Base-by-base conservation (phyloP, 495 filamentous ascomycete species). In the Schizothecium vesticola region DNA sequence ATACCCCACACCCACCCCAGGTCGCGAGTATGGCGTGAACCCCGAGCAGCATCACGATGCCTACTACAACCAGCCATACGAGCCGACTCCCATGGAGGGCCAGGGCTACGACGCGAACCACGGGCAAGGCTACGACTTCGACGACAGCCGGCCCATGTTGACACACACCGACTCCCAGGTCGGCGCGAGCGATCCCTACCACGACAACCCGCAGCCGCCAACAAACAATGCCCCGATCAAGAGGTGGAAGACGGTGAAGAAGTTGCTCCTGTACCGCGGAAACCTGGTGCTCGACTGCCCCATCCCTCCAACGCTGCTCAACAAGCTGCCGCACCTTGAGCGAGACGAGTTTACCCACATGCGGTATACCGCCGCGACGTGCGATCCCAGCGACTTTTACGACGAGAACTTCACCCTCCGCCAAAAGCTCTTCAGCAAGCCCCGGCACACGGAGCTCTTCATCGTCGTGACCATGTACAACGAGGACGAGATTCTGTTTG, bases 381-480 rank as follows among this genome's bases (percentile, higher is more conserved):
- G 96, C 78, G 96, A 99, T 72, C 96, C 96, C 0, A 82, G 85
- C 1, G 87, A 96, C 26, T 99, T 98, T 79, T 93, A 89, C 72
- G 86, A 87, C 29, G 86, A 95, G 73, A 90, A 93, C 69, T 99
- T 97, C 72, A 98, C 95, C 0, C 84, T 99, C 64, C 92, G 96
- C 43, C 96, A 99, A 80, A 89, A 88, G 77, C 86, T 99, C 11
- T 98, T 98, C 78, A 92, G 92, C 65, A 97, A 97, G 78, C 89
- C 93, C 12, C 84, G 96, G 56, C 89, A 96, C 73, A 99, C 96
- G 0, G 96, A 99, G 81, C 85, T 99, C 0, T 98, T 99, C 80
- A 97, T 99, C 75, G 95, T 92, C 9, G 86, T 99, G 56, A 99
- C 96, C 31, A 99, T 99, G 96, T 99, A 93, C 81, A 99, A 99